phyloP scores from a whole-genome alignment of 108 stramenopile species.

The Stephanodiscus triporus region DNA sequence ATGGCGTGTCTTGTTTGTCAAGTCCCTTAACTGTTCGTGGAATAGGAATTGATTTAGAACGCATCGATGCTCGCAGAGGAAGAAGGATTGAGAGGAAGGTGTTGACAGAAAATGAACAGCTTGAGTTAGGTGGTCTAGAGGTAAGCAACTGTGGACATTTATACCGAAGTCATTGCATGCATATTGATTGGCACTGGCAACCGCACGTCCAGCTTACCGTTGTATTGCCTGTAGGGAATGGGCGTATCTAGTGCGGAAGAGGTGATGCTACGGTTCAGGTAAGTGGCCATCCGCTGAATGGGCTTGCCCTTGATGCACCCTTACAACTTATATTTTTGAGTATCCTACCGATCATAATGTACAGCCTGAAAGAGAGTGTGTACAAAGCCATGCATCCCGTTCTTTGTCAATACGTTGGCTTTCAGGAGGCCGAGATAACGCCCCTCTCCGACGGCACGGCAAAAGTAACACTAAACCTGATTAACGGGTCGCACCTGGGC shows the following conservation, averaged over 20 bases:
- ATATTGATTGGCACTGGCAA: neutral
- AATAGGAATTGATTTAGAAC: conserved; percentile 81
- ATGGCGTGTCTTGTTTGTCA: neutral
- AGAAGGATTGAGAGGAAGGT: conserved; percentile 64
- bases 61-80: conserved; percentile 45
- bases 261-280: conserved; percentile 81
- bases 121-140: conserved; percentile 58
- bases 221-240: conserved; percentile 35
- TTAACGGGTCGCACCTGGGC: conserved; percentile 51
- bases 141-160: conserved; percentile 7
- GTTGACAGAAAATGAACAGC: conserved; percentile 64
- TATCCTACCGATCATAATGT: too few species aligned
- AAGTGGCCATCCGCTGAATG: neutral
- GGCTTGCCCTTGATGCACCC: neutral
- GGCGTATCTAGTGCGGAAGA: conserved; percentile 72
- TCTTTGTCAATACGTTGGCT: conserved; percentile 81
- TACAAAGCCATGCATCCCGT: conserved; percentile 89
- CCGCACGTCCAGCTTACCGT: conserved; percentile 1
- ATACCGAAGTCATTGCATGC: neutral
- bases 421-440: conserved; percentile 82
- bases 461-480: conserved; percentile 51
- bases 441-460: conserved; percentile 80
- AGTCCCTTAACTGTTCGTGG: conserved; percentile 16
- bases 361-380: conserved; percentile 82
- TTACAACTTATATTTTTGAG: neutral